Evolutionary conservation across 768 basidiomycete species (phyloP).

Genomic region (Phylloporus sp.): DNA sequence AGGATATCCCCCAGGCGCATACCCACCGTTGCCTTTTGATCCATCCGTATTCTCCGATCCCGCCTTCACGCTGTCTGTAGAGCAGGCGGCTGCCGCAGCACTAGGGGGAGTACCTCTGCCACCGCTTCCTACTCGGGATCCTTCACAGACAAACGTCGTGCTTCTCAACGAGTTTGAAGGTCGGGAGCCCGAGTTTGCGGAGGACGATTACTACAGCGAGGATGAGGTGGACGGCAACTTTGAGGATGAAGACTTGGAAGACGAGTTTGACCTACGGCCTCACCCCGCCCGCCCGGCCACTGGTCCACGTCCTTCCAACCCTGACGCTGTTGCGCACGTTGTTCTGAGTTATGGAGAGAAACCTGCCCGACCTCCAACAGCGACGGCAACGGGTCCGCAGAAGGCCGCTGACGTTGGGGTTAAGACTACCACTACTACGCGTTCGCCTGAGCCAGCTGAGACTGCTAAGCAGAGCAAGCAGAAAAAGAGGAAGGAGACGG

Average conservation of each 20-base stretch:
- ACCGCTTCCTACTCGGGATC: constrained; percentile 31
- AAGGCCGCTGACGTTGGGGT: constrained; percentile 17
- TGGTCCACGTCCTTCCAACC: constrained; percentile 13
- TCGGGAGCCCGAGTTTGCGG: constrained; percentile 34
- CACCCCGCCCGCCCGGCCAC: constrained; percentile 20
- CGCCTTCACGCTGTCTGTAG: constrained; percentile 46
- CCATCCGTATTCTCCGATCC: constrained; percentile 52
- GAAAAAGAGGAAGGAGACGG: constrained; percentile 41
- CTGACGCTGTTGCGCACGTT: constrained; percentile 34
- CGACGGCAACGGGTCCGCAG: constrained; percentile 4
- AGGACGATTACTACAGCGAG: constrained; percentile 44
- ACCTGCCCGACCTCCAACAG: constrained; percentile 11
- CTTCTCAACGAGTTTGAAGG: constrained; percentile 36
- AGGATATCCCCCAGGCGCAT: constrained; percentile 40
- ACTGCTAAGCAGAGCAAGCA: constrained; percentile 32
- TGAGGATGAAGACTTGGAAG: constrained; percentile 35
- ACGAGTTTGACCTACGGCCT: constrained; percentile 28
- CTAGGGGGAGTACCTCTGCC: constrained; percentile 27
- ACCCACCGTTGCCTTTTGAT: constrained; percentile 44
- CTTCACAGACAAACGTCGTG: constrained; percentile 33
- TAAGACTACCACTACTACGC: constrained; percentile 27
- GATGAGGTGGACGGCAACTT: constrained; percentile 42
- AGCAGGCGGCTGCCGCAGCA: constrained; percentile 40
- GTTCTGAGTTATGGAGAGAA: constrained; percentile 39
- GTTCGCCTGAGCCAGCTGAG: constrained; percentile 20